Conservation (phyloP, 1,139 yeast species). For the Groenewaldozyma sp. region DNA sequence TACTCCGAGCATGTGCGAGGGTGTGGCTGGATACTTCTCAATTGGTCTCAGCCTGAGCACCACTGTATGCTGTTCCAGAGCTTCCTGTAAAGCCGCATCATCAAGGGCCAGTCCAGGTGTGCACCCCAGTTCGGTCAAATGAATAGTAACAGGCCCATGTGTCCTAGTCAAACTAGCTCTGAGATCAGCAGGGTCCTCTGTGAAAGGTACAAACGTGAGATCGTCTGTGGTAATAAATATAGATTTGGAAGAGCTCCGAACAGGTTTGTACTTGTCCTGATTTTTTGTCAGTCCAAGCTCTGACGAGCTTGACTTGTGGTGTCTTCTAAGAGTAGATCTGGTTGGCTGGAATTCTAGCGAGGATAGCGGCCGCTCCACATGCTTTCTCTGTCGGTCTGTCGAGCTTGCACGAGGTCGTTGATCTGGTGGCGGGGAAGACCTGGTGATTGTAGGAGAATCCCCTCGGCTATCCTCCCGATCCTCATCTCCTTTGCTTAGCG, state of each 20-base stretch:
- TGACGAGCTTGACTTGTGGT: conserved; percentile 47
- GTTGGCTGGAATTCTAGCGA: too few species aligned
- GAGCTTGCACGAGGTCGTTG: too few species aligned
- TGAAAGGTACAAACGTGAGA: conserved; percentile 42
- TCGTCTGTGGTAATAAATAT: conserved; percentile 31
- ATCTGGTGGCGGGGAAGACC: too few species aligned
- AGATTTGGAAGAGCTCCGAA: too few species aligned
- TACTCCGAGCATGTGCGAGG: background rate
- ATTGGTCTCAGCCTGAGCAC: background rate
- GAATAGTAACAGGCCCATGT: conserved; percentile 40
- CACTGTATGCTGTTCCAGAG: conserved; percentile 7
- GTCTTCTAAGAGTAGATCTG: conserved; percentile 32
- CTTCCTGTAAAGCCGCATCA: conserved; percentile 39
- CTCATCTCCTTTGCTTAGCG: conserved; percentile 31
- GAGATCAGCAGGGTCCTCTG: conserved; percentile 31
- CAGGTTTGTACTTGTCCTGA: too few species aligned
- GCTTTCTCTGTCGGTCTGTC: too few species aligned
- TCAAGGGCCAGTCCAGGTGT: conserved; percentile 53
- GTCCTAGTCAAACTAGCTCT: conserved; percentile 38
- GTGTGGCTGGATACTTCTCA: background rate
- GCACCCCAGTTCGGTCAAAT: conserved; percentile 63
- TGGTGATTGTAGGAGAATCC: too few species aligned
- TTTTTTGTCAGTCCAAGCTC: too few species aligned
- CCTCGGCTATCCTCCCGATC: background rate
- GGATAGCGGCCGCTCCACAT: too few species aligned